A percentile compares a stretch with the other conserved stretches of the same genome.
Conservation (phyloP, 2,329 filamentous ascomycete species). For the Aureobasidium melanogenum region DNA sequence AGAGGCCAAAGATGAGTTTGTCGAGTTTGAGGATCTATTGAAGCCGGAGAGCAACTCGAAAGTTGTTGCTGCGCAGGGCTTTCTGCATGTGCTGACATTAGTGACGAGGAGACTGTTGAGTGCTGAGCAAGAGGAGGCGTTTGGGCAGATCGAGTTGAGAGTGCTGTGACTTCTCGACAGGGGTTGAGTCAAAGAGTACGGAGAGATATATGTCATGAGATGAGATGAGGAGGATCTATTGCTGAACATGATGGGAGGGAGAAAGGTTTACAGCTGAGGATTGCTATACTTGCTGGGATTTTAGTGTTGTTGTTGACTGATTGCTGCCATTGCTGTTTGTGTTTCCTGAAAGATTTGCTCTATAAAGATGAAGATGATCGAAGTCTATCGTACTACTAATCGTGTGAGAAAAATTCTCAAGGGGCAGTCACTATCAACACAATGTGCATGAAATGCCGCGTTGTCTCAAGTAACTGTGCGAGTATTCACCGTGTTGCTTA, state of each 20-base stretch:
- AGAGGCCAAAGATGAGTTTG: slow-evolving; percentile 26
- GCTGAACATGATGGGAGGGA: neutral
- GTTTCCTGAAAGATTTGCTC: neutral
- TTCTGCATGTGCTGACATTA: slow-evolving; percentile 64
- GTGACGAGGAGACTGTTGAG: slow-evolving; percentile 39
- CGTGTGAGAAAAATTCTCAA: too few relatives aligned
- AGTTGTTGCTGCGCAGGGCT: slow-evolving; percentile 63
- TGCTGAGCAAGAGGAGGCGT: slow-evolving; percentile 50
- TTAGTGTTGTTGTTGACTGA: neutral
- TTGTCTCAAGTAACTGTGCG: too few relatives aligned
- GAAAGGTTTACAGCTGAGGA: neutral
- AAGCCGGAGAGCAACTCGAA: slow-evolving; percentile 45
- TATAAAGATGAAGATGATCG: too few relatives aligned
- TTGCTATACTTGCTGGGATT: neutral
- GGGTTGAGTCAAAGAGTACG: neutral
- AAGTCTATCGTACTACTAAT: too few relatives aligned
- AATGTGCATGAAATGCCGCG: too few relatives aligned
- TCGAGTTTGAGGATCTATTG: slow-evolving; percentile 64
- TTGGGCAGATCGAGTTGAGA: slow-evolving; percentile 15
- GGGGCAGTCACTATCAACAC: too few relatives aligned
- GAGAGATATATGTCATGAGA: neutral
- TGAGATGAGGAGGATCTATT: neutral
- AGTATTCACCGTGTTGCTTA: too few relatives aligned
- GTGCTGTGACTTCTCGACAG: neutral
- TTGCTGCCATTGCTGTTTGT: neutral